Conservation (phyloP, 371 early-diverging fungal species). For the Mucor lusitanicus region DNA sequence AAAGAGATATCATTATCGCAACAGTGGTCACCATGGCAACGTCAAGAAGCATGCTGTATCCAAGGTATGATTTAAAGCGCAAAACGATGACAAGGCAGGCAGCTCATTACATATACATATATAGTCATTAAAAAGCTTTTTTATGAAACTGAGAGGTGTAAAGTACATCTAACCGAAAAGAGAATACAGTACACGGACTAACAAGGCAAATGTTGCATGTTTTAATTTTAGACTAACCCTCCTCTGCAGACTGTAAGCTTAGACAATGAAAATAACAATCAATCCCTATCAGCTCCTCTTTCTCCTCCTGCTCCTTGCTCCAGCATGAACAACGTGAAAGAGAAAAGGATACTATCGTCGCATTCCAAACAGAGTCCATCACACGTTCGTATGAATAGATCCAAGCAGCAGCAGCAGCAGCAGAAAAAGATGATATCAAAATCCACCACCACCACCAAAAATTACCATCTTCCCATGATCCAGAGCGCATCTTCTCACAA, state of each 20-base stretch:
- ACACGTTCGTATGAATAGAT: not conserved
- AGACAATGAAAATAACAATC: conserved; percentile 7
- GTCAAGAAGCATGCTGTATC: conserved; percentile 1
- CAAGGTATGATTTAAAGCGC: not conserved
- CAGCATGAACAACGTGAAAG: not conserved
- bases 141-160: conserved; percentile 20
- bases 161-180: not conserved
- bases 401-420: not conserved
- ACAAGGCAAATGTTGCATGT: not conserved
- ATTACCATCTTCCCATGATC: not conserved
- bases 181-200: not conserved
- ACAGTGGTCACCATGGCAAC: not conserved
- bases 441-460: not conserved
- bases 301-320: not conserved
- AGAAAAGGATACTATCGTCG: conserved; percentile 9
- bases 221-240: conserved; percentile 6
- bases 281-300: conserved; percentile 1
- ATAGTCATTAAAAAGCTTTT: conserved; percentile 18
- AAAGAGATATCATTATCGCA: not conserved
- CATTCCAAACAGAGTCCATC: conserved; percentile 14
- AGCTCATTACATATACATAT: not conserved
- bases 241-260: not conserved
- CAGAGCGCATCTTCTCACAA: not conserved
- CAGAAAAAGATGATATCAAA: conserved; percentile 6
- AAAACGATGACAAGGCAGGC: not conserved